Evolutionary conservation across 257 asterid species (phyloP).

Genomic region (Petrea volubilis): DNA sequence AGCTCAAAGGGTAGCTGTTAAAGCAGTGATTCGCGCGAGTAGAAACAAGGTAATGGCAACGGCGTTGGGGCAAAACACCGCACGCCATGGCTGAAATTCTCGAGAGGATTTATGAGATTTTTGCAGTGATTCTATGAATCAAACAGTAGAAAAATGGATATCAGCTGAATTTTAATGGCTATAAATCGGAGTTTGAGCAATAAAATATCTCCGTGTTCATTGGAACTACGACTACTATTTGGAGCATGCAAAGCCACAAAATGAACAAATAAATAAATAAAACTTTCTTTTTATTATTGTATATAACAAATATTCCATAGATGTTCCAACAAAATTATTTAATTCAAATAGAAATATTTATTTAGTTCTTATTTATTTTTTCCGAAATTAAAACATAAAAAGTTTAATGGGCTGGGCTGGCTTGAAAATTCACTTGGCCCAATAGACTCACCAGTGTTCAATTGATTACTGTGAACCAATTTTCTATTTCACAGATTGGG

Average conservation of each 20-base stretch:
- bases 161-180: conserved; percentile 27
- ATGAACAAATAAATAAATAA: neutral
- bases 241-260: conserved; percentile 12
- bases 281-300: too few relatives aligned
- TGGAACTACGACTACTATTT: neutral
- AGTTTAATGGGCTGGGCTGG: neutral
- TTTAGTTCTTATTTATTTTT: too few relatives aligned
- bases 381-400: too few relatives aligned
- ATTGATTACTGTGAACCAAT: neutral
- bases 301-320: too few relatives aligned
- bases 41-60: conserved; percentile 21
- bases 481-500: neutral
- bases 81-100: conserved; percentile 26
- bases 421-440: neutral
- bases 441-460: neutral
- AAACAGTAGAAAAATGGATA: neutral
- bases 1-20: conserved; percentile 6
- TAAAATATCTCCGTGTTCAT: neutral
- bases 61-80: conserved; percentile 23
- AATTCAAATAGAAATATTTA: too few relatives aligned
- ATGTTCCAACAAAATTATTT: too few relatives aligned
- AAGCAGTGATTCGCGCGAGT: conserved; percentile 13
- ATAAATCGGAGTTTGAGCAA: neutral
- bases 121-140: neutral
- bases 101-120: neutral